A percentile compares a stretch with the other conserved stretches of the same genome.
phyloP scores from a whole-genome alignment of 306 rosid species.

The Senna siamea region DNA sequence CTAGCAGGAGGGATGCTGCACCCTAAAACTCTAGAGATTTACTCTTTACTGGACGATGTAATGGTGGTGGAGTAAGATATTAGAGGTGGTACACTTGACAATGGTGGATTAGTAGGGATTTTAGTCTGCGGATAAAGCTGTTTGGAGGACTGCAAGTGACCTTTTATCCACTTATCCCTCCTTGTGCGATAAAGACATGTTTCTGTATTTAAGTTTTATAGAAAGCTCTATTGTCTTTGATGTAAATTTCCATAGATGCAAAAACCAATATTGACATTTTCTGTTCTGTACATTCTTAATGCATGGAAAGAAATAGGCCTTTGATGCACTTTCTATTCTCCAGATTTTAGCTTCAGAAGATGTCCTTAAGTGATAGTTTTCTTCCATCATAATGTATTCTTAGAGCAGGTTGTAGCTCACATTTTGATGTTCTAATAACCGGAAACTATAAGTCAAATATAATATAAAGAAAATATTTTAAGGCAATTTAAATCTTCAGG shows the following conservation, averaged over 20 bases:
- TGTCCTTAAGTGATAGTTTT: not conserved
- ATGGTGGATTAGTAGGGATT: not conserved
- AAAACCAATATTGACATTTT: not conserved
- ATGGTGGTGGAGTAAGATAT: not conserved
- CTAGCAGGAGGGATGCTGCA: constrained; percentile 73
- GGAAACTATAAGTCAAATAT: no score
- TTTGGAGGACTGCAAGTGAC: not conserved
- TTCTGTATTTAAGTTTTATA: not conserved
- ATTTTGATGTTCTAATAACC: no score
- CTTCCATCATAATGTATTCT: no score
- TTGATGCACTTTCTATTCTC: no score
- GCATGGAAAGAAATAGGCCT: no score
- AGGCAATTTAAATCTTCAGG: no score
- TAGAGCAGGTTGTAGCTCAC: no score
- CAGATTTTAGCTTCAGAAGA: no score
- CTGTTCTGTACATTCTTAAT: not conserved
- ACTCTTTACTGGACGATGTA: constrained; percentile 49
- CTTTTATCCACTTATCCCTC: not conserved
- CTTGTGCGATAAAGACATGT: not conserved
- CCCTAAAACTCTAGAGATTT: constrained; percentile 66
- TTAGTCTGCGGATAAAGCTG: not conserved
- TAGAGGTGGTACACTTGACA: not conserved
- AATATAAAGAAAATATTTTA: no score
- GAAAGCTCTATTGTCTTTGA: not conserved
- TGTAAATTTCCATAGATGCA: not conserved